Base-by-base conservation (phyloP, 352 stramenopile species). In the Phytophthora fragariae region DNA sequence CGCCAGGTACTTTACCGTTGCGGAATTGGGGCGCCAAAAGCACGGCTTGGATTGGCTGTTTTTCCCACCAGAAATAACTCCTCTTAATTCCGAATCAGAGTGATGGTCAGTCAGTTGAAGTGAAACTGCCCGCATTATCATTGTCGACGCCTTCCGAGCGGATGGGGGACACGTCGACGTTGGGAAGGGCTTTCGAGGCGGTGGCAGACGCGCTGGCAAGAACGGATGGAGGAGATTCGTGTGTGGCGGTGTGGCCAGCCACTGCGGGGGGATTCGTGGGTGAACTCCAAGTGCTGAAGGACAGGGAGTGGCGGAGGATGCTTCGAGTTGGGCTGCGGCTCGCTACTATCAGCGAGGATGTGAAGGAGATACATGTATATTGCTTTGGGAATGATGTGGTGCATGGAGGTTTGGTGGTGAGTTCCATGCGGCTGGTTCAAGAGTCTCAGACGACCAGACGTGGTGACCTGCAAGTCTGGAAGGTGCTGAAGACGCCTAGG, bases 301-400 rank as follows among this genome's bases (percentile, higher is more conserved):
- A 83, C 31, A 65, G 65, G 11, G 68, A 88, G 57, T 85, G 78
- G 67, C 56, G 73, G 57, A 57, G 71, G 46, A 50, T 83, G 61
- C 24, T 75, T 19, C 53, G 56, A 10, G 66, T 69, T 33, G 81
- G 78, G 10, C 69, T 83, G 24, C 57, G 65, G 57, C 59, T 86
- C 21, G 29, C 65, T 31, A 64, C 73, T 27, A 31, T 31, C 8
- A 71, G 64, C 14, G 68, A 33, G 7, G 68, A 68, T 53, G 59
- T 73, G 37, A 65, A 55, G 19, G 68, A 83, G n/a, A n/a, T n/a
- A n/a, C n/a, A n/a, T 17, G 11, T 84, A 4, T 88, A 84, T 39
- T 88, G 78, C 62, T 84, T 86, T 50, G 55, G 65, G 56, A 62
- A 77, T 10, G 37, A 81, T 5, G 31, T 65, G n/a, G 33, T 49